Evolutionary conservation across 768 basidiomycete species (phyloP).

Genomic region (Cystofilobasidium bisporidii): DNA sequence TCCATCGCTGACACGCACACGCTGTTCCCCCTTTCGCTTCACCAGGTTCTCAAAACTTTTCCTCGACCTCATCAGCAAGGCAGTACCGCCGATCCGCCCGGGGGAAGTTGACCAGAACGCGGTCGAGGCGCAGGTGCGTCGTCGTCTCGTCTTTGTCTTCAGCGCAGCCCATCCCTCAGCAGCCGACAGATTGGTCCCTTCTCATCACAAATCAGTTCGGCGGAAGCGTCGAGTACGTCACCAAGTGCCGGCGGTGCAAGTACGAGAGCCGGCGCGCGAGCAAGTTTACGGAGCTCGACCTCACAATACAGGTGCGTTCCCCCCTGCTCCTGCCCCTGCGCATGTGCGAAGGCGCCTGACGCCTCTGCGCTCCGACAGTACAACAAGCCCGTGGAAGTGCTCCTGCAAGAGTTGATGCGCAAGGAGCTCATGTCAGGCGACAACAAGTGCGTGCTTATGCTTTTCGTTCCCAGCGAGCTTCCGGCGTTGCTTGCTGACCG

Average conservation of each 20-base stretch:
- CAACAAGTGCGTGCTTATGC: conserved; percentile 54
- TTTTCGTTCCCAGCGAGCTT: neutral
- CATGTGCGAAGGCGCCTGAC: no score
- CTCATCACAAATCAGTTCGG: no score
- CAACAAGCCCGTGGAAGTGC: conserved; percentile 57
- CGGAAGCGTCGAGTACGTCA: conserved; percentile 72
- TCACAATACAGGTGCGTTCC: conserved; percentile 59
- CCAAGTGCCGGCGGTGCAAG: conserved; percentile 61
- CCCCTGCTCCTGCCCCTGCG: neutral
- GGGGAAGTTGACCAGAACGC: conserved; percentile 55
- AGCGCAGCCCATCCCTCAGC: no score
- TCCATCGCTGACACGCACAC: neutral
- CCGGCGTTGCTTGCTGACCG: neutral
- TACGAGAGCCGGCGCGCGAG: conserved; percentile 53
- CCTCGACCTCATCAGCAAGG: conserved; percentile 73
- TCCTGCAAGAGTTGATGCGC: conserved; percentile 1
- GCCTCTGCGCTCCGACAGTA: conserved; percentile 42
- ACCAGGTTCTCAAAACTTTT: conserved; percentile 86
- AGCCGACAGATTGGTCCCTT: no score
- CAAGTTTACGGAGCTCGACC: conserved; percentile 73
- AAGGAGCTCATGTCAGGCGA: conserved; percentile 64
- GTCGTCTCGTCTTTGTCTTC: no score
- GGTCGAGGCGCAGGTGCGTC: conserved; percentile 59
- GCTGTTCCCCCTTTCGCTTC: conserved; percentile 19
- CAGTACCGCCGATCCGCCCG: conserved; percentile 68